phyloP scores from a whole-genome alignment of 2,329 filamentous ascomycete genomes.

The Arachnopeziza araneosa region DNA sequence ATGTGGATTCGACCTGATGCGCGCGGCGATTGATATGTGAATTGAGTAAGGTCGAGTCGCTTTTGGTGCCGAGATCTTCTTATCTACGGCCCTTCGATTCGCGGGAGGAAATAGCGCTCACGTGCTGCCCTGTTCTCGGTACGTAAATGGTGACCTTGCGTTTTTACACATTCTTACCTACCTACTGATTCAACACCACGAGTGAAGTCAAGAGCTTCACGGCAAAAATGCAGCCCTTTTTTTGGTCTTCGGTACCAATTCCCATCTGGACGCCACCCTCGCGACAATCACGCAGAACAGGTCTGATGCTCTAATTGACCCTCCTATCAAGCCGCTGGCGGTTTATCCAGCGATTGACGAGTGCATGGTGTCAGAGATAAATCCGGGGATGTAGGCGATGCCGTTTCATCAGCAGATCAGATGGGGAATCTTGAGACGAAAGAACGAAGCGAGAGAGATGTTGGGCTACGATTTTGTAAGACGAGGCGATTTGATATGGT shows the following conservation, averaged over 20 bases:
- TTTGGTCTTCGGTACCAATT: neutral
- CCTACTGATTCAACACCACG: too few relatives aligned
- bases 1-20: neutral
- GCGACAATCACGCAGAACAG: neutral
- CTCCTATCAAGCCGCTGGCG: neutral
- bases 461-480: neutral
- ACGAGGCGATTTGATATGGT: neutral
- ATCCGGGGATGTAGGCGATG: neutral
- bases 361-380: neutral
- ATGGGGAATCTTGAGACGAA: neutral
- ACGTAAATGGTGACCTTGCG: too few relatives aligned
- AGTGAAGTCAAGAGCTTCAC: too few relatives aligned
- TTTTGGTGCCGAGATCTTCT: neutral
- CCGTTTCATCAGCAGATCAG: neutral
- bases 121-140: neutral
- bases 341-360: neutral
- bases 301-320: neutral
- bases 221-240: too few relatives aligned
- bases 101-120: neutral
- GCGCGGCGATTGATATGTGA: neutral
- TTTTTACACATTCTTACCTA: too few relatives aligned
- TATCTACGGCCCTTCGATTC: neutral
- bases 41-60: neutral
- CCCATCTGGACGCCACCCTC: neutral
- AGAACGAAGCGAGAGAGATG: neutral